These are phyloP conservation scores for Pulveroboletus sp. DNA, from an alignment of 768 basidiomycete species.

Conservation along the genomic window DNA sequence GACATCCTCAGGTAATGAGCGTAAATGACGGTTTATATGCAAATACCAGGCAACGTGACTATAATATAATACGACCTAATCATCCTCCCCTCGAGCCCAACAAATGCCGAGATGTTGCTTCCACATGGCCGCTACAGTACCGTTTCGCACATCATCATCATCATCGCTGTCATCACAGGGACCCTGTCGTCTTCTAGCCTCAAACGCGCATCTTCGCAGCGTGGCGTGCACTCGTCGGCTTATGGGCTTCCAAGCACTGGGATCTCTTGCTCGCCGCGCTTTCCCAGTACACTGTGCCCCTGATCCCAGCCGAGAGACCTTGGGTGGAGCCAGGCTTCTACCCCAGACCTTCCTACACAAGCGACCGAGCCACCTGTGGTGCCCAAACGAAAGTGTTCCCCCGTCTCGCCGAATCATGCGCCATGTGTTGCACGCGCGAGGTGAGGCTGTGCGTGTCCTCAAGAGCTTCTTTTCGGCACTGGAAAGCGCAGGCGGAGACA, in stretches of 20 bases:
- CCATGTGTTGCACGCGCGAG: constrained; percentile 83
- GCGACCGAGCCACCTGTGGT: constrained; percentile 35
- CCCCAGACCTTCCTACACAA: constrained; percentile 21
- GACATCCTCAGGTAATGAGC: no score
- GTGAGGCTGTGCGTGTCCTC: constrained; percentile 74
- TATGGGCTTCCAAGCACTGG: constrained; percentile 85
- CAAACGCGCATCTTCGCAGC: constrained; percentile 84
- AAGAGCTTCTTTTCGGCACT: constrained; percentile 68
- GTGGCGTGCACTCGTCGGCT: constrained; percentile 93
- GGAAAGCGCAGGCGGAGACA: constrained; percentile 40
- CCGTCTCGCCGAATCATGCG: constrained; percentile 82
- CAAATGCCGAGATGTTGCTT: no score
- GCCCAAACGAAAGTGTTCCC: constrained; percentile 41
- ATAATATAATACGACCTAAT: no score
- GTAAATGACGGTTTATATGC: no score
- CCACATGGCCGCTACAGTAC: no score
- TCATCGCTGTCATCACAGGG: no score
- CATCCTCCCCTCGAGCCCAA: no score
- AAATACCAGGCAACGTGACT: no score
- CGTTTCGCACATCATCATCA: no score
- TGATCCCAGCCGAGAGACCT: constrained; percentile 61
- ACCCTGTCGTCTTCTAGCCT: constrained; percentile 42
- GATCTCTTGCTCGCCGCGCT: constrained; percentile 76
- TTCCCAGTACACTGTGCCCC: constrained; percentile 65
- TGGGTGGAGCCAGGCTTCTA: constrained; percentile 56